Evolutionary conservation across 2,329 filamentous ascomycete species (phyloP).

Genomic region (Exophiala mesophila): DNA sequence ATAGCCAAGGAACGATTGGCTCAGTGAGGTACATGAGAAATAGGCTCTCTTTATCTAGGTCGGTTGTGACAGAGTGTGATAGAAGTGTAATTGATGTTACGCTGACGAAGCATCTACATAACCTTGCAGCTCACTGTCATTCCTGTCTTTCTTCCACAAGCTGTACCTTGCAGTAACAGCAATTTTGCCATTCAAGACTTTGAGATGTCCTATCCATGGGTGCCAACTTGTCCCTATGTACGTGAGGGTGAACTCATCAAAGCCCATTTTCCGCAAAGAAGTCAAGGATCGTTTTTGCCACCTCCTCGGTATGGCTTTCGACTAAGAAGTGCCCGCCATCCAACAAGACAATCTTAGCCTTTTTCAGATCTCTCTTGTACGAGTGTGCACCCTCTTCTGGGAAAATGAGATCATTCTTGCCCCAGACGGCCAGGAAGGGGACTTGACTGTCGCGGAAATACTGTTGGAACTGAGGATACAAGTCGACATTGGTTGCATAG

Average conservation of each 20-base stretch:
- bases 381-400: slow-evolving; percentile 49
- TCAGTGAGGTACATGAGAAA: too few species aligned
- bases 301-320: slow-evolving; percentile 37
- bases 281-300: slow-evolving; percentile 34
- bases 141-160: too few species aligned
- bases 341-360: slow-evolving; percentile 47
- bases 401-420: slow-evolving; percentile 50
- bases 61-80: too few species aligned
- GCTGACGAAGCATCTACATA: too few species aligned
- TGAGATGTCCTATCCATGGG: too few species aligned
- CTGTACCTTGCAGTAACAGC: too few species aligned
- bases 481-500: slow-evolving; percentile 50
- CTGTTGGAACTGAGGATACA: slow-evolving; percentile 54
- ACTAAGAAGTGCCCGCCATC: slow-evolving; percentile 56
- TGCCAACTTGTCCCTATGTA: too few species aligned
- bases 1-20: too few species aligned
- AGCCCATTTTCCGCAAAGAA: slow-evolving; percentile 30
- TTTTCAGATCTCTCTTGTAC: slow-evolving; percentile 46
- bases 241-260: slow-evolving; percentile 3
- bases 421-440: slow-evolving; percentile 56
- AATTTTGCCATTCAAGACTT: too few species aligned
- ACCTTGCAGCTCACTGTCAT: too few species aligned
- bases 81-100: too few species aligned
- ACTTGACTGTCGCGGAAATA: slow-evolving; percentile 50
- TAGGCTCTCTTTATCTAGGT: too few species aligned